phyloP scores from a whole-genome alignment of 345 rosid species.

The Mercurialis annua region DNA sequence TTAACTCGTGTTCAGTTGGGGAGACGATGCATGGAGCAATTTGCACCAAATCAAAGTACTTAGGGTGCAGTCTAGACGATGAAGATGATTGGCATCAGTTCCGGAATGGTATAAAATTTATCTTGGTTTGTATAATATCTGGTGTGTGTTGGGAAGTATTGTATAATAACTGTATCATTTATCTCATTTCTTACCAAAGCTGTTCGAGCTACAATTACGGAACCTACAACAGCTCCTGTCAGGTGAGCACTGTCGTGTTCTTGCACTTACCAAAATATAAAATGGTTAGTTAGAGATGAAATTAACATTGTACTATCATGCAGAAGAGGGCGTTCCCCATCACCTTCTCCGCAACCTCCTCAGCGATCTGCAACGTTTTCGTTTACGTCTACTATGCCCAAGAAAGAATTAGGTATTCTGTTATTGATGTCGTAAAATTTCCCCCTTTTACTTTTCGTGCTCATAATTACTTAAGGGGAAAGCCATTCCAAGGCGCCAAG shows the following conservation, averaged over 20 bases:
- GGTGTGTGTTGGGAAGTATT: neutral
- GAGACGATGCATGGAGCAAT: slow-evolving; percentile 64
- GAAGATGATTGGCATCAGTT: slow-evolving; percentile 77
- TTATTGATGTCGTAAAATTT: neutral
- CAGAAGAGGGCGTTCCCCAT: slow-evolving; percentile 64
- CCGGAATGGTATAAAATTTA: slow-evolving; percentile 45
- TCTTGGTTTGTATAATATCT: slow-evolving; percentile 1
- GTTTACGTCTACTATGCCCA: slow-evolving; percentile 58
- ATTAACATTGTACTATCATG: slow-evolving; percentile 9
- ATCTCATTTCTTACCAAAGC: slow-evolving; percentile 34
- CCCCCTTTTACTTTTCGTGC: neutral
- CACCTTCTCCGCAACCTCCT: slow-evolving; percentile 56
- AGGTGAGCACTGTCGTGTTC: slow-evolving; percentile 37
- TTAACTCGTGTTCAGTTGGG: slow-evolving; percentile 51
- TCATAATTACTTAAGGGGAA: too few relatives aligned
- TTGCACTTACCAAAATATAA: neutral
- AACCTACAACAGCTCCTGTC: slow-evolving; percentile 39
- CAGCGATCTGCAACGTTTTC: slow-evolving; percentile 75
- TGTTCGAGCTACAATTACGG: slow-evolving; percentile 69
- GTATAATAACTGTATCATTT: slow-evolving; percentile 22
- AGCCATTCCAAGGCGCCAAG: too few relatives aligned
- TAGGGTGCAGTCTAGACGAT: slow-evolving; percentile 62
- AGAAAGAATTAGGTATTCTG: slow-evolving; percentile 56
- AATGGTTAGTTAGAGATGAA: neutral
- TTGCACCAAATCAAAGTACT: slow-evolving; percentile 48